Percentiles rank a stretch among this genome's conserved stretches.
These are phyloP conservation scores for Cercis canadensis DNA, from an alignment of 306 rosid genomes.

Conservation along the genomic window DNA sequence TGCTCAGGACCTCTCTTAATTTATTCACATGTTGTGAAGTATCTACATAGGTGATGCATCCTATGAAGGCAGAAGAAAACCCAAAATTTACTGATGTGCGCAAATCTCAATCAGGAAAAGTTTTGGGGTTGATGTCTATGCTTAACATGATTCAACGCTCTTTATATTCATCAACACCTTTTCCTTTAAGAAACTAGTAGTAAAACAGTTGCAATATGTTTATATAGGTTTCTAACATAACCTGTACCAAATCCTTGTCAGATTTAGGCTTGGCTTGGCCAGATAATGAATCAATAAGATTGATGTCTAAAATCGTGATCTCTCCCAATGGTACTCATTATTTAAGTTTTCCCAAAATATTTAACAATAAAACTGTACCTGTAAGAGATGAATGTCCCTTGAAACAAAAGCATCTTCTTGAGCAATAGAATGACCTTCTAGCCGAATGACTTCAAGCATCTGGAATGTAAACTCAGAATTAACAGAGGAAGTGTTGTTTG, in stretches of 20 bases:
- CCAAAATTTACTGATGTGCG: background rate
- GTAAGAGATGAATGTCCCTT: slow-evolving; percentile 91
- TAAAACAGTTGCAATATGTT: slow-evolving; percentile 3
- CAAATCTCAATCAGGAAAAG: background rate
- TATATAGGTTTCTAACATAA: slow-evolving; percentile 4
- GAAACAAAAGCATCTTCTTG: slow-evolving; percentile 90
- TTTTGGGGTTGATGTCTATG: background rate
- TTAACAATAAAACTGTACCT: slow-evolving; percentile 57
- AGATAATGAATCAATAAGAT: slow-evolving; percentile 8
- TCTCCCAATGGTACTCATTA: background rate
- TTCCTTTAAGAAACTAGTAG: background rate
- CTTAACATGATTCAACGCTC: background rate
- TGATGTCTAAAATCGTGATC: background rate
- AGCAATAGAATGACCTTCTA: slow-evolving; percentile 90
- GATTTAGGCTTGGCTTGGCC: no score
- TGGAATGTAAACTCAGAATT: slow-evolving; percentile 39
- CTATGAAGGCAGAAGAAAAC: background rate
- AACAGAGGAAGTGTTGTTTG: slow-evolving; percentile 1
- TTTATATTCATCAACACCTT: background rate
- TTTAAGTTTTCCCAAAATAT: background rate
- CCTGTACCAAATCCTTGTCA: no score
- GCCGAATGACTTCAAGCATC: slow-evolving; percentile 94
- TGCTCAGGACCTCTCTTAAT: background rate
- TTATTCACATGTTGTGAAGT: background rate
- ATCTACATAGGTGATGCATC: background rate